Base-by-base conservation (phyloP, 2,329 filamentous ascomycete species). In the Macrophomina phaseolina region DNA sequence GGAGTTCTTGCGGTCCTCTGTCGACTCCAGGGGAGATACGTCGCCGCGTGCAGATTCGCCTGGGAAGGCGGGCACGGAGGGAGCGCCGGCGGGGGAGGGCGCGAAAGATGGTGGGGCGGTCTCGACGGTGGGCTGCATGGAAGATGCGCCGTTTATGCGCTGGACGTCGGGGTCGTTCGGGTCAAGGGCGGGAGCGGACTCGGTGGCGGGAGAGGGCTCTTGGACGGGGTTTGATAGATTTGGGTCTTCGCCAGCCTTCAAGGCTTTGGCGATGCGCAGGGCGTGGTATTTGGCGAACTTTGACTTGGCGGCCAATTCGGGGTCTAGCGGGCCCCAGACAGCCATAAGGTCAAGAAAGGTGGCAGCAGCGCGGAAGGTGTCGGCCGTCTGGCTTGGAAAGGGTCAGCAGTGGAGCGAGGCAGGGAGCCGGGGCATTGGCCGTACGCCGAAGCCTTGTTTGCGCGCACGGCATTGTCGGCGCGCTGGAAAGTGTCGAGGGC, bases 251-350 rank as follows among this genome's bases (percentile, higher is more conserved):
- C 93, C 93, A 48, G 94, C 91, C 74, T 94, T 95, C 73, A 97
- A 86, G 11, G 95, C 95, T 79, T 92, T 97, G 16, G 91, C 85
- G 74, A 99, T 99, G 67, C 95, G 88, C 42, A 94, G 83, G 2
- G 94, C 94, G 77, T 98, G 96, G 86, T 92, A 99, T 79, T 98
- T 99, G 49, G 94, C 93, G 76, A 92, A 99, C 78, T 96, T 97
- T 80, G 94, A 93, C 83, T 97, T 98, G 65, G 93, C 87, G 46
- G 89, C 84, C 23, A 90, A 88, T 74, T 98, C 93, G 0, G 86
- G 80, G 40, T 97, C 92, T 11, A 90, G 81, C 0, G 87, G 80
- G 5, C 89, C 90, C 93, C 94, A 99, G 73, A 97, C 91, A 70
- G 90, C 90, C 66, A 92, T 86, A 5, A 98, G 84, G 71, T 97